Base-by-base conservation (phyloP, 176 grass and related monocot species). In the Paspalum vaginatum region DNA sequence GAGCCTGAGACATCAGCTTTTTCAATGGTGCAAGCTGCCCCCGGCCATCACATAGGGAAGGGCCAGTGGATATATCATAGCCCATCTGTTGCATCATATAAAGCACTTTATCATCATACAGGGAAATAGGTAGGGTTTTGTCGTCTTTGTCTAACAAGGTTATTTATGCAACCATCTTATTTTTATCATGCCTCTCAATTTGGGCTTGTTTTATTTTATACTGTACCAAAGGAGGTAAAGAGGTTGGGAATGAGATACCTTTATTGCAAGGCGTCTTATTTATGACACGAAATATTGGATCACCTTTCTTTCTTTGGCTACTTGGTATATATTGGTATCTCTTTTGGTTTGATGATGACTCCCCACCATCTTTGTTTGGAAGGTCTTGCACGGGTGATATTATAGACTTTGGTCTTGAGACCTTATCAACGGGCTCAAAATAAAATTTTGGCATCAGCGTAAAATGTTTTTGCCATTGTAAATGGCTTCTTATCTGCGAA, bases 271-370 rank as follows among this genome's bases (percentile, higher is more conserved):
- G 43, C 20, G 37, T 3, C 2, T 59, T 27, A 13, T 13, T 14
- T 14, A 61, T 14, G 24, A 24, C 2, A 3, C 0, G 11, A 5
- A 72, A 81, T 49, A 81, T 49, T 15, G 54, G 67, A 12, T 81
- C 54, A 1, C 43, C 17, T 4, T 25, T 6, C n/a, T 62, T 72
- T 1, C 79, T 72, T 50, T 52, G 55, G 0, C 11, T 5, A 0
- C 68, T 61, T 40, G 68, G 79, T 40, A 82, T 72, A 18, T 62
- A 72, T 22, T 51, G 56, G 0, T 81, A 70, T n/a, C n/a, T n/a
- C n/a, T n/a, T n/a, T n/a, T n/a, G n/a, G n/a, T n/a, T n/a, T n/a
- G n/a, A n/a, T n/a, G n/a, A n/a, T n/a, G n/a, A n/a, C n/a, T n/a
- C n/a, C n/a, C n/a, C n/a, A n/a, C n/a, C n/a, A n/a, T n/a, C n/a